These are phyloP conservation scores for Ophiosphaerella narmari DNA, from an alignment of 2,329 filamentous ascomycete species.

Conservation along the genomic window DNA sequence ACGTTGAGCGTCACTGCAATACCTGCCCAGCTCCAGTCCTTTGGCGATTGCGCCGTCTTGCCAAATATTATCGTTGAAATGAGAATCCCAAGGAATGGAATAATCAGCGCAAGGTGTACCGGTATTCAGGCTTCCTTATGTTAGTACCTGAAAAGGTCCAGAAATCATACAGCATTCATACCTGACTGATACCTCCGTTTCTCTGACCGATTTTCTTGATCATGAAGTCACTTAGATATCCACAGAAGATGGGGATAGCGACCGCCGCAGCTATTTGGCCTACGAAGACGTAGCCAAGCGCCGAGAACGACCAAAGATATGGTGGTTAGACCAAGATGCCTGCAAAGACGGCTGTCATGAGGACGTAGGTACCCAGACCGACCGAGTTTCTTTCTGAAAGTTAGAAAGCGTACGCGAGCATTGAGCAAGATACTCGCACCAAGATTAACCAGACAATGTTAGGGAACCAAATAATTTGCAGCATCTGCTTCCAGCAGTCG, in stretches of 20 bases:
- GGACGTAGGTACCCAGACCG: conserved; percentile 12
- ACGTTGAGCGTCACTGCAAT: conserved; percentile 13
- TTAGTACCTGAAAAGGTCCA: not conserved
- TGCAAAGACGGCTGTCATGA: conserved; percentile 16
- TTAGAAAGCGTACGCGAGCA: not conserved
- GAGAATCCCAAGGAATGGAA: conserved; percentile 6
- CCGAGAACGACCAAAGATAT: conserved; percentile 10
- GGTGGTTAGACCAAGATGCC: conserved; percentile 10
- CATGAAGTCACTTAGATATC: conserved; percentile 7
- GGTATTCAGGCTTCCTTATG: conserved; percentile 7
- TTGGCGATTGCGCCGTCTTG: conserved; percentile 8
- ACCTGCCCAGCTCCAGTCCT: conserved; percentile 12
- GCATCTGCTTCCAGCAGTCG: conserved; percentile 15
- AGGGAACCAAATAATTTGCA: conserved; percentile 15
- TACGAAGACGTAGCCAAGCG: conserved; percentile 13
- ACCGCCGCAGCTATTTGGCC: conserved; percentile 12
- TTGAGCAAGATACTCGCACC: not conserved
- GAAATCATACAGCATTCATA: not conserved
- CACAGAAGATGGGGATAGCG: conserved; percentile 13
- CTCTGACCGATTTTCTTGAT: conserved; percentile 9
- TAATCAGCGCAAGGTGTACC: conserved; percentile 6
- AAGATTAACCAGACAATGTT: conserved; percentile 12
- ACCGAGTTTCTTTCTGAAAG: conserved; percentile 8
- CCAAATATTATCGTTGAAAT: conserved; percentile 14
- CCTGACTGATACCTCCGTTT: not conserved